These are phyloP conservation scores for Globisporangium camurandrum DNA, from an alignment of 352 stramenopile genomes.

Conservation along the genomic window DNA sequence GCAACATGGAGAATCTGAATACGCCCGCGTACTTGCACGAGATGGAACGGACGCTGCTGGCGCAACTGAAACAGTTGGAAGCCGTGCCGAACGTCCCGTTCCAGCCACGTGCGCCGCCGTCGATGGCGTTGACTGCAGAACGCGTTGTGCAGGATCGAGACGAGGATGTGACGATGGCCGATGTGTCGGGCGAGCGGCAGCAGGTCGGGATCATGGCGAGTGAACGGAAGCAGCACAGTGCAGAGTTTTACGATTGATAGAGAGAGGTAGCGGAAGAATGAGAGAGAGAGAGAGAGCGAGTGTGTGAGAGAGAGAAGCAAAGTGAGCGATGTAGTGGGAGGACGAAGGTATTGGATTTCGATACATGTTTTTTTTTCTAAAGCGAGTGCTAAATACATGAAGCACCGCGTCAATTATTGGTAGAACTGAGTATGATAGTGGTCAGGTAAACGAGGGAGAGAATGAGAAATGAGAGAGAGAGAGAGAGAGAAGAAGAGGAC, in stretches of 20 bases:
- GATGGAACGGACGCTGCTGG: conserved; percentile 87
- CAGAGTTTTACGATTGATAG: conserved; percentile 77
- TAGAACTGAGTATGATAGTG: too few relatives aligned
- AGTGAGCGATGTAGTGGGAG: too few relatives aligned
- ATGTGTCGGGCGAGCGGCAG: conserved; percentile 57
- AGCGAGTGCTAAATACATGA: too few relatives aligned
- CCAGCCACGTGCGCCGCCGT: conserved; percentile 82
- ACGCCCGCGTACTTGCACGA: conserved; percentile 87
- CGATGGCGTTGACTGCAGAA: conserved; percentile 31
- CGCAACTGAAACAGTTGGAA: conserved; percentile 94
- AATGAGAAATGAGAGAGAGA: too few relatives aligned
- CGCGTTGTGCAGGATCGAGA: conserved; percentile 40
- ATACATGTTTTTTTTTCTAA: too few relatives aligned
- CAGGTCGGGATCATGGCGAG: conserved; percentile 46
- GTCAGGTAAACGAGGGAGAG: too few relatives aligned
- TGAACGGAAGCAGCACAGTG: conserved; percentile 42
- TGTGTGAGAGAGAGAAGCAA: too few relatives aligned
- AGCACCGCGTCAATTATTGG: too few relatives aligned
- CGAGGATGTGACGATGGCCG: conserved; percentile 57
- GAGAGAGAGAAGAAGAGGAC: neutral
- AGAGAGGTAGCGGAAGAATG: too few relatives aligned
- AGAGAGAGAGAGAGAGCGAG: too few relatives aligned
- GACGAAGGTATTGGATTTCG: too few relatives aligned
- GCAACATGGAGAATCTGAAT: conserved; percentile 97
- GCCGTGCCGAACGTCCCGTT: conserved; percentile 96